These are phyloP conservation scores for Aspergillus kassunensis DNA, from an alignment of 495 filamentous ascomycete genomes.

Conservation along the genomic window DNA sequence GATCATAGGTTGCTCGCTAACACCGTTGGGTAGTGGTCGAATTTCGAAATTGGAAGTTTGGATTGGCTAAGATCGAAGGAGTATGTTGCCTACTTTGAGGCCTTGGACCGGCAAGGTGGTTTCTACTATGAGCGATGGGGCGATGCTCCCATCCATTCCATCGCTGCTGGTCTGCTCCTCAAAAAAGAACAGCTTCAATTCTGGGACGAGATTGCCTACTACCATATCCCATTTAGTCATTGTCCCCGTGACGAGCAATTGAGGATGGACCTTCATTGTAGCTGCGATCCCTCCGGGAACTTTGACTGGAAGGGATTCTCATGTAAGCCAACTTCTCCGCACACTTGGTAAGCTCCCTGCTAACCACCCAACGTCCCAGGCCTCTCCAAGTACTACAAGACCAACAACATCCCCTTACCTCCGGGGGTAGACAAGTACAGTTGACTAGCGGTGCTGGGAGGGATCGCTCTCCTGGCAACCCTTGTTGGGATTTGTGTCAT, in stretches of 20 bases:
- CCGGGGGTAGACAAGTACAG: slow-evolving; percentile 70
- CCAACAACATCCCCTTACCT: slow-evolving; percentile 75
- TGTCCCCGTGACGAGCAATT: slow-evolving; percentile 85
- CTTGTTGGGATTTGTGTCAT: slow-evolving; percentile 18
- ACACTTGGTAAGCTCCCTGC: neutral
- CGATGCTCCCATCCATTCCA: slow-evolving; percentile 90
- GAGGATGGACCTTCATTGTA: slow-evolving; percentile 76
- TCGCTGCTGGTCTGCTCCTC: slow-evolving; percentile 80
- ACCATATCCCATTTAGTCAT: slow-evolving; percentile 97
- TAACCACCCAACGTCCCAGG: slow-evolving; percentile 39
- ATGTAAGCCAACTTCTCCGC: slow-evolving; percentile 54
- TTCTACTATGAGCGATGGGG: slow-evolving; percentile 96
- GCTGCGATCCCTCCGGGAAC: slow-evolving; percentile 92
- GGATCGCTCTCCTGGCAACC: slow-evolving; percentile 14
- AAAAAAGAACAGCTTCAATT: slow-evolving; percentile 94
- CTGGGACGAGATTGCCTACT: slow-evolving; percentile 98
- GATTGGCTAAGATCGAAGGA: slow-evolving; percentile 77
- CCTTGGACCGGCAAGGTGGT: slow-evolving; percentile 74
- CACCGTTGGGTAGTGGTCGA: slow-evolving; percentile 65
- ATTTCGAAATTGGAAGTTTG: slow-evolving; percentile 84
- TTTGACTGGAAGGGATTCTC: slow-evolving; percentile 99
- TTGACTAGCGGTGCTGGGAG: slow-evolving; percentile 34
- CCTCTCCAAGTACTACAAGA: slow-evolving; percentile 78
- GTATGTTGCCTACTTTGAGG: slow-evolving; percentile 77
- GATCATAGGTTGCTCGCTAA: neutral